Evolutionary conservation across 2,329 filamentous ascomycete genomes (phyloP).

Genomic region (Colletotrichum higginsianum): DNA sequence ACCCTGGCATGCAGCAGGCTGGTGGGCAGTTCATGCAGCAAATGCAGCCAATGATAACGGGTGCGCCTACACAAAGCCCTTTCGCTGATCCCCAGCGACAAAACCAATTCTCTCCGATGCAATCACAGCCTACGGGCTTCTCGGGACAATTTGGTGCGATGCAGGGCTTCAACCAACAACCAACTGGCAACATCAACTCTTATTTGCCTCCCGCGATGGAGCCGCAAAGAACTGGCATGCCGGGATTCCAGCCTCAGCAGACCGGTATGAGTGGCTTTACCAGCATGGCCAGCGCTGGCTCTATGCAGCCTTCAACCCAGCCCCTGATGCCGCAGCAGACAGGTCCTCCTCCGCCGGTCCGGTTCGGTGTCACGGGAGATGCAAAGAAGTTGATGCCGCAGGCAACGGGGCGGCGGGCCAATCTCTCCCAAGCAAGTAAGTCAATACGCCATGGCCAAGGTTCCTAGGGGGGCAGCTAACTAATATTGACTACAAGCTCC

Average conservation of each 20-base stretch:
- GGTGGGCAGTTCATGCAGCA: conserved; percentile 60
- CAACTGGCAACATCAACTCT: conserved; percentile 66
- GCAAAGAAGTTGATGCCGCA: conserved; percentile 86
- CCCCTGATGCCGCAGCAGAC: conserved; percentile 64
- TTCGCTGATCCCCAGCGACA: conserved; percentile 56
- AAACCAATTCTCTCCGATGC: conserved; percentile 63
- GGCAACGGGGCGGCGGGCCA: conserved; percentile 89
- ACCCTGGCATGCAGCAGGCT: conserved; percentile 49
- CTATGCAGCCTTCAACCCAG: conserved; percentile 57
- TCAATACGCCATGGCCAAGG: conserved; percentile 51
- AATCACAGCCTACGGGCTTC: conserved; percentile 77
- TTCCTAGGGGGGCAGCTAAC: conserved; percentile 41
- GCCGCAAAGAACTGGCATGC: conserved; percentile 71
- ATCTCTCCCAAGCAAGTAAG: conserved; percentile 96
- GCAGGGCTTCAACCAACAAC: conserved; percentile 64
- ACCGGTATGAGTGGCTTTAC: conserved; percentile 67
- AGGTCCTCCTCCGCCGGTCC: conserved; percentile 84
- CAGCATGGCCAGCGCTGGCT: conserved; percentile 18
- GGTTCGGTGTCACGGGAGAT: conserved; percentile 84
- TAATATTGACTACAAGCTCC: conserved; percentile 57
- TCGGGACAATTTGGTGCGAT: conserved; percentile 60
- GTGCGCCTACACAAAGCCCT: conserved; percentile 55
- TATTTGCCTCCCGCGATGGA: conserved; percentile 73
- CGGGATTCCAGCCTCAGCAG: conserved; percentile 62
- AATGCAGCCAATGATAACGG: conserved; percentile 67